These are phyloP conservation scores for Piper betle DNA, from an alignment of 164 flowering plant genomes.

Conservation along the genomic window DNA sequence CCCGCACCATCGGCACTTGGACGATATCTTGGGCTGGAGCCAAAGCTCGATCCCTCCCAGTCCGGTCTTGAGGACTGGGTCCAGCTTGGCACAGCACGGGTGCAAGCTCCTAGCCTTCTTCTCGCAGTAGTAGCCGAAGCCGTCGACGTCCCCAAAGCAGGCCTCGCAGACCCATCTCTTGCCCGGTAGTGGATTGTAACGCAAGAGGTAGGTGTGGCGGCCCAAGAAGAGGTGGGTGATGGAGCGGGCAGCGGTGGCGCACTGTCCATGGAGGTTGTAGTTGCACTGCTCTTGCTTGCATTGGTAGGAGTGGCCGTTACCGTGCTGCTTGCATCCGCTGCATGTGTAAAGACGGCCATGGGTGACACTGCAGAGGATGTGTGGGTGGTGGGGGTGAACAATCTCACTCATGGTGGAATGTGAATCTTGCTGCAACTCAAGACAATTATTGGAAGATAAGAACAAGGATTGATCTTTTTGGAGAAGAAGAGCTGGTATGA, in stretches of 20 bases:
- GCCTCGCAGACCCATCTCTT: not conserved
- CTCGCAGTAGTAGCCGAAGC: slow-evolving; percentile 1
- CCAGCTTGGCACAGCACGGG: slow-evolving; percentile 2
- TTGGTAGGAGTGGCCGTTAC: not conserved
- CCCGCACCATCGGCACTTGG: not conserved
- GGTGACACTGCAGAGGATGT: not conserved
- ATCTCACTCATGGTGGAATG: too few species aligned
- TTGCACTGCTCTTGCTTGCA: not conserved
- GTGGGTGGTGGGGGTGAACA: not conserved
- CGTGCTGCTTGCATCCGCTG: not conserved
- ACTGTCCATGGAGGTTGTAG: not conserved
- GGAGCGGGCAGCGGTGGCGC: not conserved
- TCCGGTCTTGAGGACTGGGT: not conserved
- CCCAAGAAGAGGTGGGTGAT: not conserved
- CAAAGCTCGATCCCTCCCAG: not conserved
- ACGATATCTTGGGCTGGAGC: not conserved
- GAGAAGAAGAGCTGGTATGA: too few species aligned
- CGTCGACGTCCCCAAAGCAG: not conserved
- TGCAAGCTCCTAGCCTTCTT: not conserved
- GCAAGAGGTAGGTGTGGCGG: not conserved
- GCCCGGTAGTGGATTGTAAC: too few species aligned
- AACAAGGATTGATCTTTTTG: too few species aligned
- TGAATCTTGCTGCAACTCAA: too few species aligned
- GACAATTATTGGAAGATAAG: too few species aligned
- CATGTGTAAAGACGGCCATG: not conserved